A percentile compares a stretch with the other conserved stretches of the same genome.
Evolutionary conservation across 2,329 filamentous ascomycete genomes (phyloP).

Genomic region (Colletotrichum tamarilloi): DNA sequence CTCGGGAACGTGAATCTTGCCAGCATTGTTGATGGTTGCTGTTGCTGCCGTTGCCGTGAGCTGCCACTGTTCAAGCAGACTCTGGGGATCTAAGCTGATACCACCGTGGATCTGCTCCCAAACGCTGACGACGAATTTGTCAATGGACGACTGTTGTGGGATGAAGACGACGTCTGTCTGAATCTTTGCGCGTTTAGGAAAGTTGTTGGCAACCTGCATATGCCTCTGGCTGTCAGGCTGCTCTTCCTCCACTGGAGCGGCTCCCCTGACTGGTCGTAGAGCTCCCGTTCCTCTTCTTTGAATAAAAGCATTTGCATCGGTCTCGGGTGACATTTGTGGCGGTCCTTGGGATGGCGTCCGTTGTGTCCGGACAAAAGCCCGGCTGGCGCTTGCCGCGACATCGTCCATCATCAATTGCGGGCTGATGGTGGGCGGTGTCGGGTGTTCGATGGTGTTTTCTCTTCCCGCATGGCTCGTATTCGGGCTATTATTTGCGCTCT

Average conservation of each 20-base stretch:
- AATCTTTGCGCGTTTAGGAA: conserved; percentile 37
- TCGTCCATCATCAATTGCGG: conserved; percentile 5
- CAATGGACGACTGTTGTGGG: conserved; percentile 38
- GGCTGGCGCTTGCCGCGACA: conserved; percentile 10
- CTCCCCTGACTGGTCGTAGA: conserved; percentile 16
- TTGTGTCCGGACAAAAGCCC: conserved; percentile 9
- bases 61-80: conserved; percentile 42
- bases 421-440: not conserved
- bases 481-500: conserved; percentile 22
- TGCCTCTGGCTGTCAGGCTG: conserved; percentile 32
- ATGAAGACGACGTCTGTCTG: conserved; percentile 22
- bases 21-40: conserved; percentile 36
- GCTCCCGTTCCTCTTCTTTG: conserved; percentile 29
- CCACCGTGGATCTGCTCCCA: conserved; percentile 48
- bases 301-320: not conserved
- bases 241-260: conserved; percentile 20
- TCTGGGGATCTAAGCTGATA: conserved; percentile 42
- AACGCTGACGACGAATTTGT: conserved; percentile 46
- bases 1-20: conserved; percentile 30
- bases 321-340: not conserved
- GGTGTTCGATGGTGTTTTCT: not conserved
- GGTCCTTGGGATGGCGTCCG: conserved; percentile 2
- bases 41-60: conserved; percentile 35
- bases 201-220: conserved; percentile 37
- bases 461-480: conserved; percentile 13